Conservation (phyloP, 2,329 filamentous ascomycete species). For the Hawksworthiomyces lignivorus region DNA sequence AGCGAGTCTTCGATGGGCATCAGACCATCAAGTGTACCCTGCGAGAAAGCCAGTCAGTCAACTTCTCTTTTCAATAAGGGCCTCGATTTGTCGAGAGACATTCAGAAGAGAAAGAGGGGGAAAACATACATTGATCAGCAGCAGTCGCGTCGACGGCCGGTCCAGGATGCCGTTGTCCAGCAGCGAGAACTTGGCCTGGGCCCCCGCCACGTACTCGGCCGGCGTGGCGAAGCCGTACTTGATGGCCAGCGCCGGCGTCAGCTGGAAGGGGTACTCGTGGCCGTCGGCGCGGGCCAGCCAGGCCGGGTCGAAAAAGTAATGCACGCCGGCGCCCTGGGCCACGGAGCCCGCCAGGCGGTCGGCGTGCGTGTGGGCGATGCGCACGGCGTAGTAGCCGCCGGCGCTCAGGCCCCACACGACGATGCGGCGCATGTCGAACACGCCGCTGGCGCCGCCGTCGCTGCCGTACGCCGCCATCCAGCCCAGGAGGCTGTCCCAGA, state of each 20-base stretch:
- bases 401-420: slow-evolving; percentile 58
- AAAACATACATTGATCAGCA: slow-evolving; percentile 51
- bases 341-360: slow-evolving; percentile 45
- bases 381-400: slow-evolving; percentile 61
- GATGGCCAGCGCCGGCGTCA: slow-evolving; percentile 47
- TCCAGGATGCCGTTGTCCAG: slow-evolving; percentile 52
- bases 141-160: slow-evolving; percentile 45
- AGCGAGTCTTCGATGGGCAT: slow-evolving; percentile 63
- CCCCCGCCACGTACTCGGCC: slow-evolving; percentile 46
- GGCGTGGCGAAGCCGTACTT: slow-evolving; percentile 55
- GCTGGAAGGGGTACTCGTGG: slow-evolving; percentile 58
- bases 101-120: neutral
- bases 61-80: too few species aligned
- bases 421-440: slow-evolving; percentile 50
- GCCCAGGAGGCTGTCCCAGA: slow-evolving; percentile 54
- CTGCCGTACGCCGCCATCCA: slow-evolving; percentile 39
- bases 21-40: slow-evolving; percentile 55
- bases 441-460: slow-evolving; percentile 22
- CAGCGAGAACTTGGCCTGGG: slow-evolving; percentile 55
- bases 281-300: slow-evolving; percentile 57
- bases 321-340: slow-evolving; percentile 56
- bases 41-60: neutral
- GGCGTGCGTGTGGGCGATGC: slow-evolving; percentile 60
- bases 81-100: too few species aligned
- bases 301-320: slow-evolving; percentile 51